Percentiles rank a stretch among this genome's conserved stretches.
Evolutionary conservation across 805 yeast species (phyloP).

Genomic region (Wickerhamomyces chambardii): DNA sequence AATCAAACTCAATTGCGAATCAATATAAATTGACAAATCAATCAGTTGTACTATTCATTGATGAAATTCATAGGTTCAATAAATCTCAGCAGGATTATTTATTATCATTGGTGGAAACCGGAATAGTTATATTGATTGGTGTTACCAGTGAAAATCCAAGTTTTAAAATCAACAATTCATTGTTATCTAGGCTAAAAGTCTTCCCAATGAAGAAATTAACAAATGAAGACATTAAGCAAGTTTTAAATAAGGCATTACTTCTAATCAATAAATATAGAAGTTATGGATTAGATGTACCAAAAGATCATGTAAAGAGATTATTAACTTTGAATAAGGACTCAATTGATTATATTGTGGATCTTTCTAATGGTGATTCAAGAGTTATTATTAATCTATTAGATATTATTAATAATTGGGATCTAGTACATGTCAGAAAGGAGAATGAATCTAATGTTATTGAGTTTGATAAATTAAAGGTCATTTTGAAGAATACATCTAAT

Average conservation of each 20-base stretch:
- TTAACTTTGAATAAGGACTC: conserved; percentile 47
- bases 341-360: conserved; percentile 56
- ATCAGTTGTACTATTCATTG: conserved; percentile 71
- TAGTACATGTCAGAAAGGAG: too few relatives aligned
- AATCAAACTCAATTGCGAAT: conserved; percentile 19
- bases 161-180: conserved; percentile 71
- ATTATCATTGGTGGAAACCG: conserved; percentile 76
- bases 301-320: conserved; percentile 10
- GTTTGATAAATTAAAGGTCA: conserved; percentile 23
- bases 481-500: conserved; percentile 33
- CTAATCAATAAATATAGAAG: conserved; percentile 52
- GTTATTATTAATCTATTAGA: conserved; percentile 77
- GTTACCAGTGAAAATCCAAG: conserved; percentile 98
- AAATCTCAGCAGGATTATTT: conserved; percentile 84
- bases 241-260: conserved; percentile 50
- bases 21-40: conserved; percentile 32
- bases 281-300: conserved; percentile 35
- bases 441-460: not conserved
- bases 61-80: conserved; percentile 87
- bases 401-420: conserved; percentile 33
- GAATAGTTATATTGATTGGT: conserved; percentile 76
- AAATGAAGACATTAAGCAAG: conserved; percentile 36
- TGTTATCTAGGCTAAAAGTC: conserved; percentile 77
- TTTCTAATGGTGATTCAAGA: conserved; percentile 87
- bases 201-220: conserved; percentile 54